Evolutionary conservation across 176 grass and related monocot genomes (phyloP), one percentile per base, ranked within the genome.

Genomic region (Hordeum vulgare): DNA sequence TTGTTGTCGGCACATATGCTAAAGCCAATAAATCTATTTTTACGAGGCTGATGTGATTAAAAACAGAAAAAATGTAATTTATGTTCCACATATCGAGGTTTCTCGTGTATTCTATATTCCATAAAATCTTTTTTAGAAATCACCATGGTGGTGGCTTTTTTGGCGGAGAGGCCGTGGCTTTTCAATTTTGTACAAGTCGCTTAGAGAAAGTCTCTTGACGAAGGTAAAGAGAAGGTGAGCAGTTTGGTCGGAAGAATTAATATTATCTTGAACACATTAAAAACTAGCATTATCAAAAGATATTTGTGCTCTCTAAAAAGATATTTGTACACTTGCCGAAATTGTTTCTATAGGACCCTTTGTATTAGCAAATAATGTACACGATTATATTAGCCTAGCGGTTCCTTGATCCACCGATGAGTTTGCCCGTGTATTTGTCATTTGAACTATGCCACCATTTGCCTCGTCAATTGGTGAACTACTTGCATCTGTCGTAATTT

Each of bases 331-430:
- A 78, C 42, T 72, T 26, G 21, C 20, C 18, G 6, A 59, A 77
- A 37, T 14, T n/a, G 65, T 20, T 26, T 11, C 24, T 39, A 1
- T 10, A 63, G 9, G 25, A 23, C 9, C 61, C 45, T 61, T 76
- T 25, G 9, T 35, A 53, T 60, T 77, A 11, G 1, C 3, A 69
- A 33, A 2, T 56, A 8, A 81, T 61, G 3, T 53, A 33, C 57
- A 63, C 13, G 12, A 74, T 74, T 88, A 84, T 44, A 85, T 82
- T 35, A 87, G 53, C 11, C 36, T 74, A 29, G 90, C 29, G 23
- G 80, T 84, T 8, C 86, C 85, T 83, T 87, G 6, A 3, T 94
- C 73, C 14, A 88, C 8, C 8, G 70, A 8, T 17, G 54, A 49
- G 2, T 76, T 79, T 14, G 9, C 71, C 1, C 0, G 18, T 3